Base-by-base conservation (phyloP, 2,329 filamentous ascomycete genomes). In the Calonectria ilicicola region DNA sequence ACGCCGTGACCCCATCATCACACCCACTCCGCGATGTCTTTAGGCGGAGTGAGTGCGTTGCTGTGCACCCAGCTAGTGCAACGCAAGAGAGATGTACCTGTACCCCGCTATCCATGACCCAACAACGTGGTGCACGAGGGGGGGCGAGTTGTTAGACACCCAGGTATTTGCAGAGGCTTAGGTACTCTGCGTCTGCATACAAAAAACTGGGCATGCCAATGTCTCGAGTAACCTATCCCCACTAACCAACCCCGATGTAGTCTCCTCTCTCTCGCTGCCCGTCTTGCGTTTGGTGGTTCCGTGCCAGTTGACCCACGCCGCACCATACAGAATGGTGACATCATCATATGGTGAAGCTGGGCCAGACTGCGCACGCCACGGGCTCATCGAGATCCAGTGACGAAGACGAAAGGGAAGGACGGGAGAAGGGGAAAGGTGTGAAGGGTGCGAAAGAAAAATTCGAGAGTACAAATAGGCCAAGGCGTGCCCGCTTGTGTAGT, bases 331-430 rank as follows among this genome's bases (percentile, higher is more conserved):
- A 79, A 81, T 85, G 82, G 83, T 85, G 84, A 85, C 84, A 84
- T 85, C 84, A 85, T 84, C 72, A 79, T 76, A 82, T 80, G 81
- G 81, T 82, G 77, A 81, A 81, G 82, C 83, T 81, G 82, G 62
- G 42, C 32, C 38, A 72, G 72, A 74, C 62, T 69, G 65, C 70
- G 68, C 72, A 77, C 76, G 78, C 77, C 79, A 80, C 72, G 47
- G 72, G 69, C 72, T 78, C 75, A 75, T 77, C 66, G 76, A 74
- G 67, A 68, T 68, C 44, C 29, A 63, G 66, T 51, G 66, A 60
- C 51, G 40, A 60, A 67, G 49, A 23, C n/a, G 40, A 47, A 47
- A 32, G 72, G 69, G 72, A 77, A 65, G 53, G 51, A 21, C 77
- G 77, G 76, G 78, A 80, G 80, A 70, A 56, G 70, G 58, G 72